Evolutionary conservation across 2,329 filamentous ascomycete species (phyloP).

Genomic region (Acrocalymma vagum): DNA sequence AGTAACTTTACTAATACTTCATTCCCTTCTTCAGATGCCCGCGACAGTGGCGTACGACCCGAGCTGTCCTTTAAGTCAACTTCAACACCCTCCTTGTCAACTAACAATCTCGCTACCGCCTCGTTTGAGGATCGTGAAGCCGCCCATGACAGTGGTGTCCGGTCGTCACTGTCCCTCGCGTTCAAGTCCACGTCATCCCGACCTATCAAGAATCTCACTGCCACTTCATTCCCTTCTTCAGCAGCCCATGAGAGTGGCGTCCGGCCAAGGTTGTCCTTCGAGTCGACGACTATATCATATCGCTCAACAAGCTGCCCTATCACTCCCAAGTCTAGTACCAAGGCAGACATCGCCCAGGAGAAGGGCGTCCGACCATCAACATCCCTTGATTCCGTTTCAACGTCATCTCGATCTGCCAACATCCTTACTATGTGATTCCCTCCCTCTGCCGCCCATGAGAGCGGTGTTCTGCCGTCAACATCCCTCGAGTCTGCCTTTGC

Average conservation of each 20-base stretch:
- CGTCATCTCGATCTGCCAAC: neutral
- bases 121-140: neutral
- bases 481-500: slow-evolving; percentile 1
- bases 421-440: slow-evolving; percentile 2
- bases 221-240: neutral
- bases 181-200: neutral
- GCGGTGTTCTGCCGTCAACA: neutral
- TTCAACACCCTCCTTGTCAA: slow-evolving; percentile 1
- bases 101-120: neutral
- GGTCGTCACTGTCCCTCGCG: neutral
- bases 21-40: neutral
- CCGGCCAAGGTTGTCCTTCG: slow-evolving; percentile 2
- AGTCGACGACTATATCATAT: slow-evolving; percentile 1
- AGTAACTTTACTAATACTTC: neutral
- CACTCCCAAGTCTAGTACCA: neutral
- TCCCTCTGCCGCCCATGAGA: slow-evolving; percentile 1
- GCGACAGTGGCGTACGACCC: slow-evolving; percentile 6
- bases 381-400: slow-evolving; percentile 1
- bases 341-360: slow-evolving; percentile 1
- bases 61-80: neutral
- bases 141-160: slow-evolving; percentile 3
- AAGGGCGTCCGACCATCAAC: slow-evolving; percentile 1
- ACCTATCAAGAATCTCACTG: slow-evolving; percentile 5
- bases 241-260: slow-evolving; percentile 9
- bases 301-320: slow-evolving; percentile 1